These are phyloP conservation scores for Phytophthora litchii DNA, from an alignment of 352 stramenopile genomes.

Conservation along the genomic window DNA sequence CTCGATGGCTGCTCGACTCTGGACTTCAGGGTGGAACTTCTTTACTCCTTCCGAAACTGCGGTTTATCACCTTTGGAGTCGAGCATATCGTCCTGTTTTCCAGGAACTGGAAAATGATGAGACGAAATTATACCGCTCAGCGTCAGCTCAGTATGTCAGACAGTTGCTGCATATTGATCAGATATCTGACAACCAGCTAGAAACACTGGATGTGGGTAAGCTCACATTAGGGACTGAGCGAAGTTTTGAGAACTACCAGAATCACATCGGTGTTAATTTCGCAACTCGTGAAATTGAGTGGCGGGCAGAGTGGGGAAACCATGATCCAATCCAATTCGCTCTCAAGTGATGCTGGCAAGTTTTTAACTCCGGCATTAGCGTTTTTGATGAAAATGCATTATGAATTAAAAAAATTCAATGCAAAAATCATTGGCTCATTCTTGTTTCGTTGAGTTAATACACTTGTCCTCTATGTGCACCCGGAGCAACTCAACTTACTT, in stretches of 20 bases:
- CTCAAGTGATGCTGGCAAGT: slow-evolving; percentile 27
- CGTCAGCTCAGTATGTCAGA: slow-evolving; percentile 38
- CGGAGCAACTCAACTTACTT: slow-evolving; percentile 28
- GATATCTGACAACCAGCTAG: background rate
- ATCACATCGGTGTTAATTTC: slow-evolving; percentile 62
- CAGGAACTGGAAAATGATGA: slow-evolving; percentile 64
- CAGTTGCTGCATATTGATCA: slow-evolving; percentile 24
- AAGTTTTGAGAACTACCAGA: slow-evolving; percentile 53
- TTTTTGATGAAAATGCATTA: too few relatives aligned
- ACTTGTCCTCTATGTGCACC: background rate
- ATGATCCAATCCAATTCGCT: slow-evolving; percentile 71
- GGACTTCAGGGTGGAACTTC: slow-evolving; percentile 91
- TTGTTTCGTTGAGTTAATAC: background rate
- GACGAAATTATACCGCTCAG: slow-evolving; percentile 25
- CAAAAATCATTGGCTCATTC: background rate
- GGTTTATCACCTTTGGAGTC: slow-evolving; percentile 93
- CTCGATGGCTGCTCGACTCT: slow-evolving; percentile 90
- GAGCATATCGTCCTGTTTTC: slow-evolving; percentile 76
- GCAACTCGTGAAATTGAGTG: slow-evolving; percentile 46
- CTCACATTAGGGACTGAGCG: slow-evolving; percentile 39
- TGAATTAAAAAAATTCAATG: background rate
- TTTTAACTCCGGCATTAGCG: slow-evolving; percentile 11
- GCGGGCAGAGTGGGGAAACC: slow-evolving; percentile 57
- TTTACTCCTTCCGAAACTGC: slow-evolving; percentile 79
- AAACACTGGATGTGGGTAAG: slow-evolving; percentile 5